A percentile compares a stretch with the other conserved stretches of the same genome.
Conservation (phyloP, 78 protist species). For the Acrasis kona region DNA sequence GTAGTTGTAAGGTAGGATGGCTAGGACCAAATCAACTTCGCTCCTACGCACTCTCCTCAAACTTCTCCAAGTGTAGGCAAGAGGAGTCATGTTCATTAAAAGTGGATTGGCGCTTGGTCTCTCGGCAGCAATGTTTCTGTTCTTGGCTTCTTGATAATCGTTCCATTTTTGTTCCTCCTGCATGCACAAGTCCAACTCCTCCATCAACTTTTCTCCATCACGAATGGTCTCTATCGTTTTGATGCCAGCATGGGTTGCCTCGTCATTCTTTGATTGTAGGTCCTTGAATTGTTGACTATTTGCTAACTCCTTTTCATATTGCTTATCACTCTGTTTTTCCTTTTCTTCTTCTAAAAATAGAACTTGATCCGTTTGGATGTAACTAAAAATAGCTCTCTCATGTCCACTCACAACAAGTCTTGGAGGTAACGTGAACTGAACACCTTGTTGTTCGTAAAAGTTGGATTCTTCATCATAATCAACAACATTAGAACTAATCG, state of each 20-base stretch:
- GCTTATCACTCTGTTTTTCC: constrained; percentile 10
- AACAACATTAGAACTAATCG: no score
- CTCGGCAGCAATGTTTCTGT: not conserved
- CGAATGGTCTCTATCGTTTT: not conserved
- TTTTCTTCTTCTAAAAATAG: constrained; percentile 19
- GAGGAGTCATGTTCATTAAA: not conserved
- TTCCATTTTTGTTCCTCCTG: not conserved
- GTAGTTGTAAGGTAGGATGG: not conserved
- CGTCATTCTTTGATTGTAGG: not conserved
- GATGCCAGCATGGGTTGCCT: not conserved
- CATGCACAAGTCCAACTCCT: not conserved
- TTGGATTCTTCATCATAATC: not conserved
- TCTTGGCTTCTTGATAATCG: not conserved
- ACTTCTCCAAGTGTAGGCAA: not conserved
- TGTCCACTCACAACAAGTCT: not conserved
- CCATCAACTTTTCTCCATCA: not conserved
- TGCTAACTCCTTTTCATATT: constrained; percentile 3
- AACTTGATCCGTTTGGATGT: constrained; percentile 8
- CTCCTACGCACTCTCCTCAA: not conserved
- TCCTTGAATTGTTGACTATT: not conserved
- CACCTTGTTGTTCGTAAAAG: no score
- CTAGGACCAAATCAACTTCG: not conserved
- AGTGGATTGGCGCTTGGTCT: not conserved
- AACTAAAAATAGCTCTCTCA: not conserved
- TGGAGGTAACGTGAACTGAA: no score